phyloP scores from a whole-genome alignment of 192 early-diverging fungal genomes.

The Podila minutissima region DNA sequence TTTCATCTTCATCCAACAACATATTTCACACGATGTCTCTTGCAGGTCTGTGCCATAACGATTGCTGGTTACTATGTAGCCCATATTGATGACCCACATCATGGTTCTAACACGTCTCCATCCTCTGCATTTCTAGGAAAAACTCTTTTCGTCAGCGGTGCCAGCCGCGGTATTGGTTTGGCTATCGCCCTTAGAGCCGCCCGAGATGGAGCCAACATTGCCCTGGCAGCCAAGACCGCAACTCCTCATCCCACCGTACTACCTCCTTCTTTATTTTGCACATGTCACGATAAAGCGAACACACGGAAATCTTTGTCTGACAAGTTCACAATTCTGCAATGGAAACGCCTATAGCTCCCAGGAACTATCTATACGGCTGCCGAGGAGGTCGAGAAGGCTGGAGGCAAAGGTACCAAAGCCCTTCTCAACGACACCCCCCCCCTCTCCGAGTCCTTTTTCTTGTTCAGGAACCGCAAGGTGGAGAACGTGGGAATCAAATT shows the following conservation, averaged over 20 bases:
- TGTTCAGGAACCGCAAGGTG: not conserved
- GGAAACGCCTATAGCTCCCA: constrained; percentile 62
- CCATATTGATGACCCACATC: not conserved
- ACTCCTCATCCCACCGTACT: constrained; percentile 69
- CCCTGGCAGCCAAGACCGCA: constrained; percentile 81
- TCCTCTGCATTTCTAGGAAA: constrained; percentile 10
- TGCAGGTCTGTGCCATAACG: not conserved
- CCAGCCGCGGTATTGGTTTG: constrained; percentile 77
- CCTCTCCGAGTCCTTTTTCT: not conserved
- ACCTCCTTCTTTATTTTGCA: too few relatives aligned
- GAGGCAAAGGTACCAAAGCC: constrained; percentile 63
- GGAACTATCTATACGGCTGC: constrained; percentile 88
- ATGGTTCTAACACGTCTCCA: not conserved
- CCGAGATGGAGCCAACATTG: constrained; percentile 73
- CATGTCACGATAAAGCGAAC: not conserved
- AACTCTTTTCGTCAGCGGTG: constrained; percentile 41
- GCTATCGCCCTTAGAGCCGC: constrained; percentile 78
- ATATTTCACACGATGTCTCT: not conserved
- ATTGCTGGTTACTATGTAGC: too few relatives aligned
- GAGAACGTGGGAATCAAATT: too few relatives aligned
- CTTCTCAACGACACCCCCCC: too few relatives aligned
- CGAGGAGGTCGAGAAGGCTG: constrained; percentile 73
- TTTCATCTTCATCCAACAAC: not conserved
- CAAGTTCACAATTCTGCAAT: not conserved
- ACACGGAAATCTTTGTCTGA: too few relatives aligned